These are phyloP conservation scores for Sanghuangporus weigelae DNA, from an alignment of 1,284 basidiomycete genomes.

Conservation along the genomic window DNA sequence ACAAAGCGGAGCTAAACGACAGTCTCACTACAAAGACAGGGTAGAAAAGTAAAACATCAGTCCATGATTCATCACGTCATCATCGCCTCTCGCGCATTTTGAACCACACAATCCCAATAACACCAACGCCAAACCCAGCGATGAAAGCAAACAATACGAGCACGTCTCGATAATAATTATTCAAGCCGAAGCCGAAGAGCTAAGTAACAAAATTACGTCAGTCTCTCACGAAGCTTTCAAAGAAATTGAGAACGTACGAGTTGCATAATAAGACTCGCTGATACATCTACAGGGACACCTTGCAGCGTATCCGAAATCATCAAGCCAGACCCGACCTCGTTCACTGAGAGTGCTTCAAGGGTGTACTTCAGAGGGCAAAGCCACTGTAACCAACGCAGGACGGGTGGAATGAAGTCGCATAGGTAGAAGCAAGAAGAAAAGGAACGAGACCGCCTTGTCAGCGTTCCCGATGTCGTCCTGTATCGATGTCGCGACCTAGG, in stretches of 20 bases:
- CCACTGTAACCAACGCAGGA: constrained; percentile 86
- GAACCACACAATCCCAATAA: constrained; percentile 71
- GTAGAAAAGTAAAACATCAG: not conserved
- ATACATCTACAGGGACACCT: constrained; percentile 77
- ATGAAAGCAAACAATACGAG: constrained; percentile 82
- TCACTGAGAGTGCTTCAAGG: constrained; percentile 80
- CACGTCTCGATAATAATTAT: constrained; percentile 82
- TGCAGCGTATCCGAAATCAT: constrained; percentile 75
- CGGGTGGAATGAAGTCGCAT: constrained; percentile 57
- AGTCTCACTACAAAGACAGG: not conserved
- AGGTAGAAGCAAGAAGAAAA: too few species aligned
- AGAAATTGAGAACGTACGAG: too few species aligned
- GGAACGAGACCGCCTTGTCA: too few species aligned
- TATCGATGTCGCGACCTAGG: not conserved
- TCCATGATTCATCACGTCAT: not conserved
- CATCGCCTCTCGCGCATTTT: constrained; percentile 68
- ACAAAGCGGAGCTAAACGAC: not conserved
- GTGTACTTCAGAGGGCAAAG: constrained; percentile 65
- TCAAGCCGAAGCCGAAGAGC: constrained; percentile 77
- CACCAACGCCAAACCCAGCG: constrained; percentile 62
- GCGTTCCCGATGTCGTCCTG: too few species aligned
- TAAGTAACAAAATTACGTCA: constrained; percentile 23
- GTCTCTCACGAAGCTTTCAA: too few species aligned
- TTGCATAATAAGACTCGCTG: constrained; percentile 79
- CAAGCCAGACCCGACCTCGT: constrained; percentile 82